Evolutionary conservation across 257 asterid species (phyloP).

Genomic region (Leonotis leonurus): DNA sequence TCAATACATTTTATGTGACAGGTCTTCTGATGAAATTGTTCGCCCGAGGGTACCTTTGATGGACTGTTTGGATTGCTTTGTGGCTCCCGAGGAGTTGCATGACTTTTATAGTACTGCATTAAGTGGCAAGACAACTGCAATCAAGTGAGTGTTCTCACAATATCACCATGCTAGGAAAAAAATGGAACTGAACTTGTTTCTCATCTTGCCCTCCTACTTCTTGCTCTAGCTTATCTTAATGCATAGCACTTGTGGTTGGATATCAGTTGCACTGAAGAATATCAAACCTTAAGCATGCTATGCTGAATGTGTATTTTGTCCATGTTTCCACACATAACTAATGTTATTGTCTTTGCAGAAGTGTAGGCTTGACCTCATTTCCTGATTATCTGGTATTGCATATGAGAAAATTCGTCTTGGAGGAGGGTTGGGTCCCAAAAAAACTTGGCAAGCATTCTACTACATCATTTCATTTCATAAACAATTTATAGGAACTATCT

Average conservation of each 20-base stretch:
- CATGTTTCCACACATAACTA: not conserved
- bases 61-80: constrained; percentile 82
- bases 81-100: constrained; percentile 81
- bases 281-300: not conserved
- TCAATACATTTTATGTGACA: constrained; percentile 25
- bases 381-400: constrained; percentile 94
- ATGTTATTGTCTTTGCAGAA: constrained; percentile 40
- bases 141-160: constrained; percentile 45
- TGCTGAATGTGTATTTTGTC: constrained; percentile 7
- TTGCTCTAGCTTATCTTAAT: not conserved
- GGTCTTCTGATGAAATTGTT: constrained; percentile 72
- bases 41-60: constrained; percentile 85
- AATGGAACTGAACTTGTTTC: not conserved
- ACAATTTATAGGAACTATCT: constrained; percentile 2
- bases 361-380: constrained; percentile 86
- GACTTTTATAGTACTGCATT: constrained; percentile 86
- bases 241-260: not conserved
- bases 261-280: constrained; percentile 6
- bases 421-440: constrained; percentile 97
- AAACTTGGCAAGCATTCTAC: constrained; percentile 57
- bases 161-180: not conserved
- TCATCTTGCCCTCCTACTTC: not conserved
- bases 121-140: constrained; percentile 73
- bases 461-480: constrained; percentile 9
- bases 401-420: constrained; percentile 89